These are phyloP conservation scores for Elongisporangium anandrum DNA, from an alignment of 352 stramenopile genomes.

Conservation along the genomic window DNA sequence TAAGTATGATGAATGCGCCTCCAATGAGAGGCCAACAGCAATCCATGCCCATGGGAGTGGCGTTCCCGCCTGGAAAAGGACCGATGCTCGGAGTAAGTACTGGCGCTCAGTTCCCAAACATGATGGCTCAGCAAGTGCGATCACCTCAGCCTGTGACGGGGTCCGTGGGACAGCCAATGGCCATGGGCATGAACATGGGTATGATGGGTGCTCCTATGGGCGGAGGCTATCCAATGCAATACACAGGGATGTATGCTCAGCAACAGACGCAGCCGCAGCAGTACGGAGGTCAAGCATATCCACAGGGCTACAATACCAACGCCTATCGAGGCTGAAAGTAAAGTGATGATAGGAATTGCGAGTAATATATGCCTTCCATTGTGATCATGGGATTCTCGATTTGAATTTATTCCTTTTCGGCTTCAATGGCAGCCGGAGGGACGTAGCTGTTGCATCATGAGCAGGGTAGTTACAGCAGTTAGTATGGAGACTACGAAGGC, in stretches of 20 bases:
- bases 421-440: constrained; percentile 6
- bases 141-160: constrained; percentile 25
- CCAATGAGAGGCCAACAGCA: constrained; percentile 7
- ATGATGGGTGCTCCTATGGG: constrained; percentile 5
- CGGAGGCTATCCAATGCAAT: constrained; percentile 1
- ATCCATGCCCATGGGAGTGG: constrained; percentile 11
- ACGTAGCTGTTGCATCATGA: constrained; percentile 16
- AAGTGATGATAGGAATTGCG: neutral
- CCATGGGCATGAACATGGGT: constrained; percentile 8
- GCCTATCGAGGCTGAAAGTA: neutral
- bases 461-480: constrained; percentile 2
- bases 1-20: constrained; percentile 3
- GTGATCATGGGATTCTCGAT: neutral
- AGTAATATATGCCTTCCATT: neutral
- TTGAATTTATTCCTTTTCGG: constrained; percentile 9
- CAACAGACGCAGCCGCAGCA: neutral
- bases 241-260: constrained; percentile 1
- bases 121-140: constrained; percentile 22
- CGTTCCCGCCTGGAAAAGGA: neutral
- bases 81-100: neutral
- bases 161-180: constrained; percentile 13
- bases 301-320: neutral
- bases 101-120: neutral
- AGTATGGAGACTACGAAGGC: neutral
- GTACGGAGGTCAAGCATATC: neutral